Evolutionary conservation across 495 filamentous ascomycete genomes (phyloP).

Genomic region (Trichoderma erinaceum): DNA sequence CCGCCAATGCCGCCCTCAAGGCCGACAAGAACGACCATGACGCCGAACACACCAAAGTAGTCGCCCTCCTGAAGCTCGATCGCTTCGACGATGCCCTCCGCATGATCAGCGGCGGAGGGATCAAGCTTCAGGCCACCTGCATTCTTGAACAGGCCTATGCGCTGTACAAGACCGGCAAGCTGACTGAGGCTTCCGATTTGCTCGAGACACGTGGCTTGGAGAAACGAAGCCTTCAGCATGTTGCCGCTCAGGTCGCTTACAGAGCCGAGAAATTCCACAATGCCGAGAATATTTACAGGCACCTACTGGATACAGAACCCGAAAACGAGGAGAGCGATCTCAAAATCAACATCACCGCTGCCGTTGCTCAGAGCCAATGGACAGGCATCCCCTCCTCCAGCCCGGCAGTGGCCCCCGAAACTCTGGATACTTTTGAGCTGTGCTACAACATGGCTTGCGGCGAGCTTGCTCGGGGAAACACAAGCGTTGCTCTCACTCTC

Average conservation of each 20-base stretch:
- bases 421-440: conserved; percentile 82
- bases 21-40: conserved; percentile 53
- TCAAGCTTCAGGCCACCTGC: conserved; percentile 59
- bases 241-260: conserved; percentile 86
- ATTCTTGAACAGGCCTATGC: conserved; percentile 82
- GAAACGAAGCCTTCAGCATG: conserved; percentile 57
- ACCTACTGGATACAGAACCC: conserved; percentile 44
- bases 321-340: conserved; percentile 73
- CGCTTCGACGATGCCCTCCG: conserved; percentile 84
- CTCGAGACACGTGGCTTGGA: conserved; percentile 37
- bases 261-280: conserved; percentile 73
- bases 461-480: conserved; percentile 73
- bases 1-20: conserved; percentile 59
- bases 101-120: conserved; percentile 64
- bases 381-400: conserved; percentile 36
- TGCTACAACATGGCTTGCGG: conserved; percentile 88
- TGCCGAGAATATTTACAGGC: conserved; percentile 62
- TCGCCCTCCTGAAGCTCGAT: conserved; percentile 88
- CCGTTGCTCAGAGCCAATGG: conserved; percentile 85
- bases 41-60: conserved; percentile 69
- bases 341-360: conserved; percentile 74
- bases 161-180: conserved; percentile 76
- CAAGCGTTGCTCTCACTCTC: conserved; percentile 66
- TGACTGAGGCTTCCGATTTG: conserved; percentile 63
- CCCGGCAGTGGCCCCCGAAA: conserved; percentile 56